Percentiles rank a stretch among this genome's conserved stretches.
phyloP scores from a whole-genome alignment of 1,139 yeast genomes.

The Ogataea hybrid region DNA sequence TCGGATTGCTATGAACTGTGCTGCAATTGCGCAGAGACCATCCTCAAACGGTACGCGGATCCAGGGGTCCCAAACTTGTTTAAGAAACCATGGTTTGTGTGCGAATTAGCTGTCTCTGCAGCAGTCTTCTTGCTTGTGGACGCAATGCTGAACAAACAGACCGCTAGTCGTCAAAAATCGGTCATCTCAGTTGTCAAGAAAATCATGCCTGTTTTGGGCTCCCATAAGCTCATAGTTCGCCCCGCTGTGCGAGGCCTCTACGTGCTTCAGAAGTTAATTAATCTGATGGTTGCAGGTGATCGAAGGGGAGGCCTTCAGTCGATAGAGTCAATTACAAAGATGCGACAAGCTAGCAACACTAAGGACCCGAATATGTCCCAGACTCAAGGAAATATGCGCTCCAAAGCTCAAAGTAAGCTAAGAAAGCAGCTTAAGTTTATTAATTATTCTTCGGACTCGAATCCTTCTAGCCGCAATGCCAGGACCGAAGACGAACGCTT shows the following conservation, averaged over 20 bases:
- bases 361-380: no score
- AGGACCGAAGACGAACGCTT: no score
- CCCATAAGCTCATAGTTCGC: constrained; percentile 24
- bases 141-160: constrained; percentile 23
- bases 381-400: no score
- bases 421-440: constrained; percentile 8
- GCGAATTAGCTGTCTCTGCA: constrained; percentile 26
- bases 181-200: constrained; percentile 16
- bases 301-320: constrained; percentile 6
- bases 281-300: constrained; percentile 18
- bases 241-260: constrained; percentile 31
- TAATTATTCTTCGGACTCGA: constrained; percentile 5
- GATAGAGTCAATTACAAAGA: constrained; percentile 11
- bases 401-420: no score
- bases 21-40: constrained; percentile 19
- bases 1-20: constrained; percentile 21
- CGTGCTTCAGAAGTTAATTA: constrained; percentile 25
- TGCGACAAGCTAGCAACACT: no score
- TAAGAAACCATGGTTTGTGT: constrained; percentile 25
- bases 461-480: neutral
- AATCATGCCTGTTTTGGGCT: constrained; percentile 21
- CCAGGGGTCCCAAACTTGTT: constrained; percentile 15
- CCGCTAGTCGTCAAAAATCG: constrained; percentile 14
- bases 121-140: constrained; percentile 30
- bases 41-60: constrained; percentile 19